A percentile compares a stretch with the other conserved stretches of the same genome.
Conservation (phyloP, 139 green algal species). For the Zygnema circumcarinatum region DNA sequence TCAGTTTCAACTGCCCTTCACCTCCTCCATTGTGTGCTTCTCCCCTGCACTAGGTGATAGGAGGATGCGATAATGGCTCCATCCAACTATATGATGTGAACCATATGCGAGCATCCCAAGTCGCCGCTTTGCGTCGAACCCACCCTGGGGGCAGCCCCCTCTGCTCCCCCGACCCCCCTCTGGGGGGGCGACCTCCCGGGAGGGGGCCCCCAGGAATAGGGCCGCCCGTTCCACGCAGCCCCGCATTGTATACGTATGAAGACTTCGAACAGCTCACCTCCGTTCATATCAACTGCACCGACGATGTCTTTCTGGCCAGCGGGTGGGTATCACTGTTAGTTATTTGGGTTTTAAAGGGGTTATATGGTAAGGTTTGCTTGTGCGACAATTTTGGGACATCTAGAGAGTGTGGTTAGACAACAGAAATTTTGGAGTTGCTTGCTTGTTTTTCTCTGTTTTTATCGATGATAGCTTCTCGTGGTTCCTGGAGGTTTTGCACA, state of each 20-base stretch:
- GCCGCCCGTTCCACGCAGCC: background rate
- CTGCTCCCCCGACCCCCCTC: background rate
- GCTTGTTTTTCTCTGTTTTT: no score
- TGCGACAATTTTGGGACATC: no score
- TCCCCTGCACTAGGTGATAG: conserved; percentile 57
- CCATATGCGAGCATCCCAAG: conserved; percentile 25
- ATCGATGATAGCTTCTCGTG: no score
- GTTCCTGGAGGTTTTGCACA: no score
- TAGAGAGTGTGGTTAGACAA: no score
- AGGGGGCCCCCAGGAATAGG: background rate
- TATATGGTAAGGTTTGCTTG: no score
- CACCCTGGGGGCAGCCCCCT: background rate
- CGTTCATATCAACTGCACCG: conserved; percentile 61
- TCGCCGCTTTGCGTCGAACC: background rate
- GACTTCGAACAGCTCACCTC: conserved; percentile 62
- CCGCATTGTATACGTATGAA: conserved; percentile 47
- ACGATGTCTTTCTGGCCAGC: conserved; percentile 56
- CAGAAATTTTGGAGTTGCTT: no score
- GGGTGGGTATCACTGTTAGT: no score
- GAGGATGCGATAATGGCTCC: conserved; percentile 52
- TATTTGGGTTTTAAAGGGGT: no score
- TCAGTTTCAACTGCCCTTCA: no score
- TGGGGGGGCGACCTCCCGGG: background rate
- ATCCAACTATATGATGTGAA: conserved; percentile 61
- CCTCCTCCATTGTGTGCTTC: no score